Evolutionary conservation across 2,329 filamentous ascomycete genomes (phyloP).

Genomic region (Lachnellula arida): DNA sequence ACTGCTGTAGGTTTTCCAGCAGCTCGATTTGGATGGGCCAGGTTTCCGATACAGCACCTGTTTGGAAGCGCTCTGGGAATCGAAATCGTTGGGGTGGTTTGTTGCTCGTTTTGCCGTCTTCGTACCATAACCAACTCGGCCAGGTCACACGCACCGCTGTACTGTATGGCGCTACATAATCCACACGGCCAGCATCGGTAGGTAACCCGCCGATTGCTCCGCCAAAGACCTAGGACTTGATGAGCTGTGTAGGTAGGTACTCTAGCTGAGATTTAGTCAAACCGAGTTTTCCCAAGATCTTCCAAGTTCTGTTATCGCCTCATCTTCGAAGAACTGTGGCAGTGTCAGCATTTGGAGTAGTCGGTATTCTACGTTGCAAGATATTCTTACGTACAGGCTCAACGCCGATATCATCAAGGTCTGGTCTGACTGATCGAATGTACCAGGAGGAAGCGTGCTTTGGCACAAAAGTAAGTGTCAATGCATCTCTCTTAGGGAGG

Average conservation of each 20-base stretch:
- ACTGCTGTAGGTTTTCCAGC: not conserved
- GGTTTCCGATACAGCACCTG: not conserved
- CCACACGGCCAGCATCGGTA: not conserved
- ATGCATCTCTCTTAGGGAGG: not conserved
- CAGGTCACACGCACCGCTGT: not conserved
- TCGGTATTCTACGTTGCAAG: not conserved
- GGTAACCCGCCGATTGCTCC: not conserved
- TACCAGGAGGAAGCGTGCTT: not conserved
- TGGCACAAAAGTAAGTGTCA: not conserved
- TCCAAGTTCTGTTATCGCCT: not conserved
- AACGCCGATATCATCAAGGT: not conserved
- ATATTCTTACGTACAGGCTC: not conserved
- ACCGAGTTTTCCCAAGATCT: not conserved
- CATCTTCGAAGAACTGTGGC: not conserved
- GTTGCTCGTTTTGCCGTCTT: not conserved
- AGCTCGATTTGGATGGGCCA: not conserved
- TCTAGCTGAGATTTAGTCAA: not conserved
- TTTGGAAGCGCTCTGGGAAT: not conserved
- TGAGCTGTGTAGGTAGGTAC: not conserved
- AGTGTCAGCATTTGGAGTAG: not conserved
- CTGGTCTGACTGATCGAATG: not conserved
- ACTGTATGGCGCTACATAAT: not conserved
- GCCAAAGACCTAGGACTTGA: not conserved
- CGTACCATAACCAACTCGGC: not conserved
- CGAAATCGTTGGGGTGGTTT: not conserved